Conservation (phyloP, 2,329 filamentous ascomycete genomes). For the Paecilomyces formosus region DNA sequence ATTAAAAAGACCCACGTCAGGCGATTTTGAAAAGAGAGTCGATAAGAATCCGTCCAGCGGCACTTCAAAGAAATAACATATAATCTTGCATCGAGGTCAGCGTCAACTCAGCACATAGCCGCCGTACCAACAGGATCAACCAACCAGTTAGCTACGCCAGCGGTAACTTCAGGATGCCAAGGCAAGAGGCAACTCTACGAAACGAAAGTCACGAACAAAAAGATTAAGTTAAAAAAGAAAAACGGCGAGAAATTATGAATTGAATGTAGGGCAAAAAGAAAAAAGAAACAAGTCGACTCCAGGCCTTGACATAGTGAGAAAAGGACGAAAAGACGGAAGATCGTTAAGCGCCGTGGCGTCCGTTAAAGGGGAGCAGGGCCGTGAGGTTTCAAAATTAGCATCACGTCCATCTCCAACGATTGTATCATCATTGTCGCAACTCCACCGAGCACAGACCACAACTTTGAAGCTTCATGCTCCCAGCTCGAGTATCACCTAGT, state of each 20-base stretch:
- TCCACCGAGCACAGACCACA: not conserved
- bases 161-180: not conserved
- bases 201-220: not conserved
- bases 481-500: not conserved
- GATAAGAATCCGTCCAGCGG: not conserved
- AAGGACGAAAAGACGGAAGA: not conserved
- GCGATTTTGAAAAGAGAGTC: not conserved
- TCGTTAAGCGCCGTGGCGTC: not conserved
- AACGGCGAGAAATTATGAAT: not conserved
- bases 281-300: not conserved
- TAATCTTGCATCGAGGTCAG: not conserved
- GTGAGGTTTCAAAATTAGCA: not conserved
- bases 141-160: not conserved
- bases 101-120: not conserved
- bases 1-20: not conserved
- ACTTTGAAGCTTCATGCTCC: not conserved
- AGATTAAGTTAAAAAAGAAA: not conserved
- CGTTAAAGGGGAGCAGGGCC: not conserved
- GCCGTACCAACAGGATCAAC: not conserved
- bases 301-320: not conserved
- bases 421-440: not conserved
- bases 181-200: not conserved
- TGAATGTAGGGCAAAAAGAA: not conserved
- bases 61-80: not conserved
- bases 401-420: not conserved